Base-by-base conservation (phyloP, 1,284 basidiomycete genomes). In the Testicularia cyperi region DNA sequence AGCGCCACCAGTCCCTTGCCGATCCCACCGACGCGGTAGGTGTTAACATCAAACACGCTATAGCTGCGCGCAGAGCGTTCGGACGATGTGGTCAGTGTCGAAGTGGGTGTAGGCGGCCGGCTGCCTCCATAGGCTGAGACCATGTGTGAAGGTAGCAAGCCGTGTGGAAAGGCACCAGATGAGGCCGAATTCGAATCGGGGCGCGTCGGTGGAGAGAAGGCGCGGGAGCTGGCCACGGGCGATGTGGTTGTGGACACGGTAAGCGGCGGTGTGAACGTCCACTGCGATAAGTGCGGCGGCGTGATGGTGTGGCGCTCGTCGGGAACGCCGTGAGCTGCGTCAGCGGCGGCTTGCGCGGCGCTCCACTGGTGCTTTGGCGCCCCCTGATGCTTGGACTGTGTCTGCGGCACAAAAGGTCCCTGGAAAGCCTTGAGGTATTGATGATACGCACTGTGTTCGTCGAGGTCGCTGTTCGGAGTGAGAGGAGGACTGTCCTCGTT, bases 401-500 rank as follows among this genome's bases (percentile, higher is more conserved):
- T 34, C 13, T 44, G 42, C 14, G 51, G 38, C 6, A 44, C 33
- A 12, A 58, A 35, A 8, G 34, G 47, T 19, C 42, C 40, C n/a
- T 46, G 57, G 40, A 61, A 61, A 2, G 47, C 40, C 8, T 44
- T 56, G 22, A 52, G 35, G 20, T 54, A 52, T 19, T 58, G 53
- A 15, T 54, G 48, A 23, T 55, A 56, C 18, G 51, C 47, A 36
- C 37, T 45, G 29, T 56, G 56, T 20, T 61, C 46, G 28, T 54
- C 64, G 16, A 38, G 45, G 22, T 67, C 65, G 37, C 46, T 46
- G 13, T 55, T 60, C 4, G 72, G 71, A 5, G 71, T 72, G 10
- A 73, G 52, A 8, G 72, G 68, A 13, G 72, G 67, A 19, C 62
- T 68, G 36, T 65, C 62, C 19, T 63, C 57, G 36, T 73, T 72